These are phyloP conservation scores for Zanthoxylum bungeanum DNA, from an alignment of 345 rosid genomes.

Conservation along the genomic window DNA sequence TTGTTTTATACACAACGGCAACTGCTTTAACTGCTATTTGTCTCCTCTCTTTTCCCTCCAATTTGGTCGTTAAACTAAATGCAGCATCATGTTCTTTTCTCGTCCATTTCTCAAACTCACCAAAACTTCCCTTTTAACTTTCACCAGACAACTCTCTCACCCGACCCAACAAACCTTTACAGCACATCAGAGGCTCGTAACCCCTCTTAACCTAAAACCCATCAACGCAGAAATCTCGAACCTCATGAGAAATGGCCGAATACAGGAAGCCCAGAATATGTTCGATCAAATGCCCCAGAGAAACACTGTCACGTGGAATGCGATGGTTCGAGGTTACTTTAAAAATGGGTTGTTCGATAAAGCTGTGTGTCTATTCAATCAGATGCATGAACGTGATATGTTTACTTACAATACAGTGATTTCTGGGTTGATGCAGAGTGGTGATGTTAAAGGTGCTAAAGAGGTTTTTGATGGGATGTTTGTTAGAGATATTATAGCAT, in stretches of 20 bases:
- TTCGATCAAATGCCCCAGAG: slow-evolving; percentile 38
- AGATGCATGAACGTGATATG: slow-evolving; percentile 33
- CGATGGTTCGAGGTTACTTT: slow-evolving; percentile 40
- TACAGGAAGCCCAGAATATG: slow-evolving; percentile 32
- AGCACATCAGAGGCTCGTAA: neutral
- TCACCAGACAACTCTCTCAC: slow-evolving; percentile 15
- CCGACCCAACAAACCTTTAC: slow-evolving; percentile 8
- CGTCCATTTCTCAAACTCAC: slow-evolving; percentile 8
- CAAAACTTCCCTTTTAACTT: neutral
- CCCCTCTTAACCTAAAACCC: slow-evolving; percentile 23
- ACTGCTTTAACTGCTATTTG: too few species aligned
- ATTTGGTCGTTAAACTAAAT: slow-evolving; percentile 1
- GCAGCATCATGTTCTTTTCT: slow-evolving; percentile 5
- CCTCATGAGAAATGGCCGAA: slow-evolving; percentile 27
- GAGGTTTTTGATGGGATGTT: slow-evolving; percentile 31
- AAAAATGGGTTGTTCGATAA: slow-evolving; percentile 27
- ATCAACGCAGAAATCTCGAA: slow-evolving; percentile 21
- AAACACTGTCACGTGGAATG: slow-evolving; percentile 38
- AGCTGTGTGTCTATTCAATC: slow-evolving; percentile 24
- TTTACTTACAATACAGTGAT: slow-evolving; percentile 35
- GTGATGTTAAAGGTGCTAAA: slow-evolving; percentile 29
- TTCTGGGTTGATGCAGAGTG: slow-evolving; percentile 31
- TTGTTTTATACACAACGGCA: too few species aligned
- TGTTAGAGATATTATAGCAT: slow-evolving; percentile 33
- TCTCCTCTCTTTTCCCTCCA: neutral